Base-by-base conservation (phyloP, 306 rosid genomes). In the Cucumis melo region DNA sequence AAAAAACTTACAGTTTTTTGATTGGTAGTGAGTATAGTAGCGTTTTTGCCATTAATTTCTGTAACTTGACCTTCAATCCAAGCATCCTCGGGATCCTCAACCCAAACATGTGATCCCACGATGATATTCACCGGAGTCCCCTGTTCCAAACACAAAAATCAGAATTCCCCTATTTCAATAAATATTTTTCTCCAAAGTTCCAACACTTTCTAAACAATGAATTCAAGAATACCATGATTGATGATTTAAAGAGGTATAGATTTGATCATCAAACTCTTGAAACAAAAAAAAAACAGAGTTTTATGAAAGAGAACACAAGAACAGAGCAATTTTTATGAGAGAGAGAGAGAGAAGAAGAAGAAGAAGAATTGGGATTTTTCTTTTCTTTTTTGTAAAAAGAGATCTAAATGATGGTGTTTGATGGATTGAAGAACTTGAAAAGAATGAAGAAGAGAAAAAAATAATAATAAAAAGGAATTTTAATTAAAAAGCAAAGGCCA, bases 41-140 rank as follows among this genome's bases (percentile, higher is more conserved):
- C 91, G 62, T 78, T 77, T 72, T 53, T 79, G 77, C 88, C 93
- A 10, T 78, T 87, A 83, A 91, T 89, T 80, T 82, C 73, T 42
- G 80, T 87, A 44, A 91, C 96, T 82, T 83, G 84, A 29, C 96
- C 96, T 79, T 91, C 93, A 85, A 86, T 79, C 97, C 97, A 91
- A 60, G 97, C 91, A 61, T 29, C 78, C 79, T 84, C 90, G 42
- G 88, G 87, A 83, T 88, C 93, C 82, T 88, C 97, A 41, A 83
- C 86, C 97, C 97, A 91, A 60, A 88, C 92, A 64, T 89, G 90
- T 78, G 97, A 91, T 85, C 97, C 97, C 77, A 89, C 95, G 4
- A 89, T 88, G 85, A 91, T 91, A 81, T 89, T 89, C 81, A 89
- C 95, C 48, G 97, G 95, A 64, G 90, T 91, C 80, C 97, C 97